Evolutionary conservation across 768 basidiomycete genomes (phyloP), one percentile per base, ranked within the genome.

Genomic region (Crassisporium funariophilum): DNA sequence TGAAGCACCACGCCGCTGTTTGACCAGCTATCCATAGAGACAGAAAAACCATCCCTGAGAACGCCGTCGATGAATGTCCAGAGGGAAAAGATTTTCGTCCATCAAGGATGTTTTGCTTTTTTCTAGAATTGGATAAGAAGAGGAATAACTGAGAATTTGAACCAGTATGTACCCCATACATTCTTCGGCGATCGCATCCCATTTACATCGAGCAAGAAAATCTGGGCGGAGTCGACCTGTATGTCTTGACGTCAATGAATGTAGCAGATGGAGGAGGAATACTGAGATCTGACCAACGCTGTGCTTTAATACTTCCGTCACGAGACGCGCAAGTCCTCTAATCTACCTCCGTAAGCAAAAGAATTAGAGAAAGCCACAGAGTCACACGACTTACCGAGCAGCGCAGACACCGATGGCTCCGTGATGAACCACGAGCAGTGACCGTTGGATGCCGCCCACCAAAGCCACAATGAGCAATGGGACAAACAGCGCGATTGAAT

Each of bases 31-130:
- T 63, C 68, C 77, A 84, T 7, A 87, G 69, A 4, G 79, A 75
- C 16, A 83, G 56, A 53, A 84, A 82, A 17, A 76, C 70, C 81
- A 86, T 84, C 22, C 83, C 83, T 2, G 78, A 71, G 57, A 82
- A 86, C 6, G 78, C 84, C 9, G 79, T 78, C 1, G 83, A 82
- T 1, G 84, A 83, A 59, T 87, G 84, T 5, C 84, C 84, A 9
- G 83, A 84, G 5, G 84, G 84, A 56, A 87, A 87, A 0, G 83
- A 86, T 44, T 74, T 71, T 24, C 82, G 67, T 11, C 82, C 83
- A 44, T 78, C 75, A 11, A 70, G 36, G 20, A 85, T 57, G 9
- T 59, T 46, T 4, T 68, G 53, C 15, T 58, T 42, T 24, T 78
- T 62, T 13, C 74, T 75, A 49, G 16, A 33, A 23, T 36, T 22